Conservation (phyloP, 768 basidiomycete species). For the Podaxis sp. region DNA sequence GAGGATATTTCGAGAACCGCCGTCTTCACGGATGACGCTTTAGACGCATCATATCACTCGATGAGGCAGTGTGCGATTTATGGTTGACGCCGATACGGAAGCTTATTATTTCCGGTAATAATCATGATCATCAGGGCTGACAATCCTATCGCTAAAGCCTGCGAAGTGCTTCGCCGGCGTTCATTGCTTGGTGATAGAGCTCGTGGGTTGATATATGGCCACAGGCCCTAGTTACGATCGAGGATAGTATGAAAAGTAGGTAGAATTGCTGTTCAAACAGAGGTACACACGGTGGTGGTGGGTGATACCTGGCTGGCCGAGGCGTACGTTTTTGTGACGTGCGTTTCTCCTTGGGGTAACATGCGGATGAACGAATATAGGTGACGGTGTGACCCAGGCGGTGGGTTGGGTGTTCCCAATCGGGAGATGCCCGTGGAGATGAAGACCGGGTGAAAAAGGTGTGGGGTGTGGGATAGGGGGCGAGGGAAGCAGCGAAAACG, state of each 20-base stretch:
- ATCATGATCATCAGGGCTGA: neutral
- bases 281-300: neutral
- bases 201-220: neutral
- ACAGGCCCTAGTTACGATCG: neutral
- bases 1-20: neutral
- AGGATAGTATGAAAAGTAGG: neutral
- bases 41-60: neutral
- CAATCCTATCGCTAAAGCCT: neutral
- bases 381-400: neutral
- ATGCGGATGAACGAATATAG: neutral
- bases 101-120: neutral
- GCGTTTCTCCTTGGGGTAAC: neutral
- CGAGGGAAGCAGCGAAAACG: neutral
- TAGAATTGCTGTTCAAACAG: neutral
- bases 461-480: neutral
- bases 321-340: neutral
- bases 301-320: neutral
- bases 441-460: too few species aligned
- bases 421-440: too few species aligned
- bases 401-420: neutral
- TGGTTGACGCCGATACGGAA: conserved; percentile 1
- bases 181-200: neutral
- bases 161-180: neutral
- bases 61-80: neutral
- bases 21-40: conserved; percentile 6